These are phyloP conservation scores for Trichoderma afroharzianum DNA, from an alignment of 2,329 filamentous ascomycete genomes.

Conservation along the genomic window DNA sequence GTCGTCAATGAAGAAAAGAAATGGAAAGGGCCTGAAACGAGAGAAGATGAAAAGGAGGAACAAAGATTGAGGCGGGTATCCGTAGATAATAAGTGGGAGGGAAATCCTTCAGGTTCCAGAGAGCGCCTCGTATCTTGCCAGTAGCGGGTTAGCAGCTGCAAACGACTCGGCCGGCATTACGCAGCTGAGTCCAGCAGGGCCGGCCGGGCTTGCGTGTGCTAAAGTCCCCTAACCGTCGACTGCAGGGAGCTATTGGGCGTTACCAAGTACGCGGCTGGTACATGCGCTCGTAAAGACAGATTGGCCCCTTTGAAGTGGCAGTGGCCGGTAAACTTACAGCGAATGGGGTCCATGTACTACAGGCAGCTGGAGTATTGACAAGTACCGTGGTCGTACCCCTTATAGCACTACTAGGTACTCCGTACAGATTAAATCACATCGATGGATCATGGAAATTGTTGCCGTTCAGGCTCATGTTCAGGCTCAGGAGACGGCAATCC, in stretches of 20 bases:
- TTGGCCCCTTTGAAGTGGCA: background rate
- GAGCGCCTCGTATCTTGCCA: background rate
- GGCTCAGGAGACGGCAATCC: background rate
- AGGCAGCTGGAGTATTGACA: background rate
- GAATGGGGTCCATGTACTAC: background rate
- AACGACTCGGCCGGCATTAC: background rate
- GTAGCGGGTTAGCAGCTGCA: constrained; percentile 8
- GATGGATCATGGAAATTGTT: background rate
- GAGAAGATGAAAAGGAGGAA: constrained; percentile 2
- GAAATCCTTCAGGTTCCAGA: background rate
- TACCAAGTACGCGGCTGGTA: background rate
- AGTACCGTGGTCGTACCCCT: background rate
- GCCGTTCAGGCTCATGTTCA: background rate
- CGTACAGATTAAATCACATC: background rate
- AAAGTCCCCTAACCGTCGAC: background rate
- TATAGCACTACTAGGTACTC: background rate
- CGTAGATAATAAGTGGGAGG: background rate
- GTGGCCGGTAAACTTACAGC: background rate
- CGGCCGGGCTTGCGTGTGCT: background rate
- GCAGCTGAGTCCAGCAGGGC: background rate
- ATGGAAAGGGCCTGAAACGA: background rate
- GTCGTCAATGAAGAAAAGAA: background rate
- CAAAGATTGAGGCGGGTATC: background rate
- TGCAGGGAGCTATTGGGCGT: background rate
- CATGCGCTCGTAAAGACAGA: background rate